A percentile compares a stretch with the other conserved stretches of the same genome.
Evolutionary conservation across 805 yeast species (phyloP).

Genomic region (Sugiyamaella lignohabitans): DNA sequence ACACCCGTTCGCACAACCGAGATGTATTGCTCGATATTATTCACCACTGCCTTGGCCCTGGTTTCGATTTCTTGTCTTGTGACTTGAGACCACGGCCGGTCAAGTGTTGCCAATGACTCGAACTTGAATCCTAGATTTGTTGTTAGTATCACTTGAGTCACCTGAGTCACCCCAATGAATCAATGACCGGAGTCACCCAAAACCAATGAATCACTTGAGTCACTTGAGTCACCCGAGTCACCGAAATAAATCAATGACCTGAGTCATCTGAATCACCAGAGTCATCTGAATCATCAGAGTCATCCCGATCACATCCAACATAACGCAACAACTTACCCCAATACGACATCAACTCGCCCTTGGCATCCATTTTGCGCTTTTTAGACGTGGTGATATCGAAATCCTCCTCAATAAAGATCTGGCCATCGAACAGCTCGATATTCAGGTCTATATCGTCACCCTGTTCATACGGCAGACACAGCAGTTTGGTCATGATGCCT

Average conservation of each 20-base stretch:
- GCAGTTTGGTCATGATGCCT: constrained; percentile 70
- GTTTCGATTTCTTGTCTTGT: constrained; percentile 62
- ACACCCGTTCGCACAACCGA: constrained; percentile 81
- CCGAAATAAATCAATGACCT: too few species aligned
- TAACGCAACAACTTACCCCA: too few species aligned
- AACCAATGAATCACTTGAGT: too few species aligned
- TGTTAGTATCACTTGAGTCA: neutral
- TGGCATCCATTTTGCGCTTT: constrained; percentile 17
- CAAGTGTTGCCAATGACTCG: constrained; percentile 68
- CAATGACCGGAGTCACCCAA: too few species aligned
- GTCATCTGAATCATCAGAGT: too few species aligned
- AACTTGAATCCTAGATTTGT: constrained; percentile 59
- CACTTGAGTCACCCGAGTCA: neutral
- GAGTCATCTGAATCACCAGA: too few species aligned
- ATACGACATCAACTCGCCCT: constrained; percentile 28
- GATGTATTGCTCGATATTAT: constrained; percentile 69
- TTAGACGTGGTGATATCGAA: constrained; percentile 23
- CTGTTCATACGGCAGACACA: constrained; percentile 58
- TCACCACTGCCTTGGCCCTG: constrained; percentile 53
- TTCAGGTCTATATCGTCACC: constrained; percentile 56
- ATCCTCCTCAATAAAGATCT: constrained; percentile 39
- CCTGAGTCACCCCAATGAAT: neutral
- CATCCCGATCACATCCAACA: neutral
- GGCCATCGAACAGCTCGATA: constrained; percentile 57
- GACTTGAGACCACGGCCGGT: constrained; percentile 67